phyloP scores from a whole-genome alignment of 768 basidiomycete genomes.

The Piloderma croceum region DNA sequence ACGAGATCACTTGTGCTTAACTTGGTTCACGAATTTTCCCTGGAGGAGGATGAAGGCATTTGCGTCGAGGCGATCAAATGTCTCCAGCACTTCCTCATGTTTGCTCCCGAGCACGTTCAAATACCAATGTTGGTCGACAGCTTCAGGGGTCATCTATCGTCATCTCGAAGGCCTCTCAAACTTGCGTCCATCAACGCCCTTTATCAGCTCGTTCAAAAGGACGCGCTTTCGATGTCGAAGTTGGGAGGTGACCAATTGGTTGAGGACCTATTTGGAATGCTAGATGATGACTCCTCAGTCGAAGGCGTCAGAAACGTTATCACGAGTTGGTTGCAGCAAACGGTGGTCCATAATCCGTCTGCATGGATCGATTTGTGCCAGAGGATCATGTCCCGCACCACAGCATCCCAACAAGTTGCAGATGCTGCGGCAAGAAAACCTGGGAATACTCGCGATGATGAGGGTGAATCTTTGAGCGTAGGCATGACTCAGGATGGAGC shows the following conservation, averaged over 20 bases:
- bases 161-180: slow-evolving; percentile 78
- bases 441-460: slow-evolving; percentile 72
- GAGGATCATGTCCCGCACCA: slow-evolving; percentile 92
- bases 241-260: slow-evolving; percentile 92
- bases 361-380: slow-evolving; percentile 99
- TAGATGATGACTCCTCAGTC: slow-evolving; percentile 91
- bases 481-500: slow-evolving; percentile 41
- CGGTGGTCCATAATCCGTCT: slow-evolving; percentile 85
- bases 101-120: slow-evolving; percentile 79
- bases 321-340: slow-evolving; percentile 90
- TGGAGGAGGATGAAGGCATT: slow-evolving; percentile 83
- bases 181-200: slow-evolving; percentile 92
- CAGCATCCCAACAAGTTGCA: slow-evolving; percentile 70
- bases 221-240: slow-evolving; percentile 86
- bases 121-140: slow-evolving; percentile 73
- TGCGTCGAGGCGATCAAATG: slow-evolving; percentile 93
- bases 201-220: slow-evolving; percentile 95
- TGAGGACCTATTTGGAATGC: slow-evolving; percentile 89
- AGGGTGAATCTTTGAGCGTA: slow-evolving; percentile 84
- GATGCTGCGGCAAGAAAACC: slow-evolving; percentile 50
- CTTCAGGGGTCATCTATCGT: slow-evolving; percentile 76
- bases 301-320: slow-evolving; percentile 94
- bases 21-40: slow-evolving; percentile 78
- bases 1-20: slow-evolving; percentile 79
- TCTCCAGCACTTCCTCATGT: slow-evolving; percentile 96